phyloP scores from a whole-genome alignment of 208 protist genomes.

The Crithidia brevicula region DNA sequence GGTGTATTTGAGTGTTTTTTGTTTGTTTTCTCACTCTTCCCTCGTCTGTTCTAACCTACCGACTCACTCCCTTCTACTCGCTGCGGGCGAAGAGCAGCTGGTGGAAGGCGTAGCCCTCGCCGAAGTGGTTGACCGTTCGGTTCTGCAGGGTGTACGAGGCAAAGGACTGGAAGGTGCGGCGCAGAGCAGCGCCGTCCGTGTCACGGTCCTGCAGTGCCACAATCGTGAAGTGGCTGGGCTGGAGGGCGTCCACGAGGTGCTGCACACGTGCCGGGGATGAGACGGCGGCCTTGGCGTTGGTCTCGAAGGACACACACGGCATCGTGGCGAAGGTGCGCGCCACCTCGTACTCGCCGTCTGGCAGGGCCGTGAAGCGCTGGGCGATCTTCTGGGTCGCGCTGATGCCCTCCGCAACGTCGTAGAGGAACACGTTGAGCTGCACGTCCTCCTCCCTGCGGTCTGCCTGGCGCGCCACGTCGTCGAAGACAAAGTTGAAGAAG shows the following conservation, averaged over 20 bases:
- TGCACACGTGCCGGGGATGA: constrained; percentile 37
- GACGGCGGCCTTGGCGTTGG: constrained; percentile 50
- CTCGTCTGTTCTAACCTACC: not conserved
- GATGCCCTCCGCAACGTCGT: constrained; percentile 45
- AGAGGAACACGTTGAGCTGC: constrained; percentile 84
- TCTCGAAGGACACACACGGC: constrained; percentile 77
- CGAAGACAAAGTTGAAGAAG: constrained; percentile 89
- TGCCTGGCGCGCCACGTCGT: constrained; percentile 49
- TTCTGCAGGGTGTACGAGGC: constrained; percentile 63
- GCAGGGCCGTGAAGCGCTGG: constrained; percentile 42
- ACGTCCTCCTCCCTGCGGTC: constrained; percentile 55
- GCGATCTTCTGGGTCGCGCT: constrained; percentile 23
- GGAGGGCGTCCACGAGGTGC: constrained; percentile 52
- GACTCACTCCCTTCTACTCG: constrained; percentile 10
- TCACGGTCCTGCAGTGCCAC: constrained; percentile 72
- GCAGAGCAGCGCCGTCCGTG: constrained; percentile 22
- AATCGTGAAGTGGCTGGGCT: constrained; percentile 68
- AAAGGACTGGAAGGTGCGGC: constrained; percentile 46
- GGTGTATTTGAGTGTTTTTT: not conserved
- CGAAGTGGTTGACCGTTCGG: constrained; percentile 75
- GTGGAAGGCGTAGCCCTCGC: constrained; percentile 82
- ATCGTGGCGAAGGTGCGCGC: constrained; percentile 49
- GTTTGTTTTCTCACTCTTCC: not conserved
- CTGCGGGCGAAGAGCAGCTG: constrained; percentile 62
- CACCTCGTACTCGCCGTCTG: constrained; percentile 67